Base-by-base conservation (phyloP, 2,329 filamentous ascomycete species). In the Colletotrichum sp. region DNA sequence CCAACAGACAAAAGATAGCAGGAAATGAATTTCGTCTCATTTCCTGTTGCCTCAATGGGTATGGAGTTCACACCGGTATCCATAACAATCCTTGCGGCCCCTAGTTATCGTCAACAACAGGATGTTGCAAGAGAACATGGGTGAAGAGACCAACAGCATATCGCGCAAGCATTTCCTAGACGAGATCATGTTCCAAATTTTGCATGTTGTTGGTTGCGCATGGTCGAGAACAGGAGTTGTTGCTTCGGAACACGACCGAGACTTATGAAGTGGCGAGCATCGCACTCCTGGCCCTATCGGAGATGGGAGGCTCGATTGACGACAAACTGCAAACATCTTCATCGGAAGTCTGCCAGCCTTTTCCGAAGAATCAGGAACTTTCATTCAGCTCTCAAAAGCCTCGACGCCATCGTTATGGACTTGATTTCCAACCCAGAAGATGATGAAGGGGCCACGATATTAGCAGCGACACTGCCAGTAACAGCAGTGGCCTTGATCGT, bases 401-500 rank as follows among this genome's bases (percentile, higher is more conserved):
- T 52, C 22, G 8, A 52, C 22, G 18, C 18, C 8, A 10, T 52
- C 8, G 18, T 5, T 6, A 72, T 72, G 70, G 63, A 72, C 16
- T 16, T 75, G 7, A 34, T 73, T 8, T 84, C 82, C 5, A 82
- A 84, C 75, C 82, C 84, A 3, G 74, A 81, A 28, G 87, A 84
- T 70, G 83, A 82, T 75, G 86, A 84, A 68, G 81, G 82, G 1
- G 77, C 79, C 15, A 78, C 80, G 24, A 85, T 89, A 18, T 80
- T 89, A 16, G 82, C 82, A 2, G 85, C 86, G 12, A 85, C 85
- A 2, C 79, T 85, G 13, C 73, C 84, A 3, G 82, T 88, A 63
- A 85, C 86, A 15, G 79, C 80, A 1, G 60, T 85, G 18, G 84
- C 87, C 3, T 78, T 84, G 0, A 64, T 88, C 9, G 80, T 83